phyloP scores from a whole-genome alignment of 768 basidiomycete species.

The Omphalotus guepiniiformis region DNA sequence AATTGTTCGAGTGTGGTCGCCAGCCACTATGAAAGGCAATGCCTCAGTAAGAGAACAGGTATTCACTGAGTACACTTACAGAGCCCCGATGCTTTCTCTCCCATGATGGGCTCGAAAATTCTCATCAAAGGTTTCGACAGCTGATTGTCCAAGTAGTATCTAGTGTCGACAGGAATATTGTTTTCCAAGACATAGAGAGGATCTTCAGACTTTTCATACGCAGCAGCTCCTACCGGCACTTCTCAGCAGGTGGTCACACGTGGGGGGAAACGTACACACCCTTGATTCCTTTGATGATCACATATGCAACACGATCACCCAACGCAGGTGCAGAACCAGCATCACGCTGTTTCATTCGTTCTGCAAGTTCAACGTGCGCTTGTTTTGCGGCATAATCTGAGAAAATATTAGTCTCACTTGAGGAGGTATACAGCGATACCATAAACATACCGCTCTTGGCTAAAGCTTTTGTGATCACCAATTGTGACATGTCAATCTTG shows the following conservation, averaged over 20 bases:
- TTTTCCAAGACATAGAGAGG: conserved; percentile 97
- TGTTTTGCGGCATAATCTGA: conserved; percentile 92
- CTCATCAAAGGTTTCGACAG: conserved; percentile 94
- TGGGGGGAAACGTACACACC: conserved; percentile 36
- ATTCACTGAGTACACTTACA: conserved; percentile 44
- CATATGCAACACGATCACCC: conserved; percentile 98
- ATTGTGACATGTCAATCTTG: conserved; percentile 97
- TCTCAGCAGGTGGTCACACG: not conserved
- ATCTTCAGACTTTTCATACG: conserved; percentile 98
- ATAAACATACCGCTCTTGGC: conserved; percentile 67
- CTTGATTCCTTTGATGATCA: conserved; percentile 95
- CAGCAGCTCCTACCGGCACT: conserved; percentile 69
- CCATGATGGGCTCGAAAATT: conserved; percentile 97
- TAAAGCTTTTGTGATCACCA: conserved; percentile 97
- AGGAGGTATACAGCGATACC: not conserved
- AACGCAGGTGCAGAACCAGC: conserved; percentile 97
- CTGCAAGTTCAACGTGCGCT: conserved; percentile 93
- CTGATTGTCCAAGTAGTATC: conserved; percentile 98
- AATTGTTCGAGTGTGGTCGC: conserved; percentile 93
- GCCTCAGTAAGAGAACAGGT: conserved; percentile 10
- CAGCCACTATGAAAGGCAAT: conserved; percentile 60
- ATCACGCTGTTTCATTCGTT: conserved; percentile 93
- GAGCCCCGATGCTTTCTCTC: conserved; percentile 83
- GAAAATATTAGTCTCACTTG: not conserved
- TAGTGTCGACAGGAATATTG: conserved; percentile 96